Conservation (phyloP, 208 protist species). For the Leishmania gerbilli region DNA sequence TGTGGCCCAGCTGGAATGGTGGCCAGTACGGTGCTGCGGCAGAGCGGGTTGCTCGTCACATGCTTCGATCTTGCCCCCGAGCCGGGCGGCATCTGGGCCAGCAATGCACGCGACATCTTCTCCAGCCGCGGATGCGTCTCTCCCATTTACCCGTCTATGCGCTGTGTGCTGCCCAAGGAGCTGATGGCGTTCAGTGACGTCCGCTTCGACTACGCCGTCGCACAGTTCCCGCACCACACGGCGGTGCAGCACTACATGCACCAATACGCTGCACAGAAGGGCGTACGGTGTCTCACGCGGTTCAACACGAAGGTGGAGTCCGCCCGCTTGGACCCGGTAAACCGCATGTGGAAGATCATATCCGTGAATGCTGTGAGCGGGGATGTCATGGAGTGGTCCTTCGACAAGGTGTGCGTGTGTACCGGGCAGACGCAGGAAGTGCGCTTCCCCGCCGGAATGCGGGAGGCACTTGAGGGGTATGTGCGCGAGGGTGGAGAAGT, state of each 20-base stretch:
- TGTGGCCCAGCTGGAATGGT: slow-evolving; percentile 87
- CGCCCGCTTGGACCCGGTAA: slow-evolving; percentile 48
- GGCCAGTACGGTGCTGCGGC: slow-evolving; percentile 63
- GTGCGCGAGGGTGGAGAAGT: slow-evolving; percentile 64
- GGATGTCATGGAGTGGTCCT: slow-evolving; percentile 89
- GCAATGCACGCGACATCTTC: slow-evolving; percentile 69
- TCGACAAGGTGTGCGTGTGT: slow-evolving; percentile 86
- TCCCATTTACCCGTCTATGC: slow-evolving; percentile 83
- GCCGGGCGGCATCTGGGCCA: slow-evolving; percentile 82
- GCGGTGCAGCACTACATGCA: slow-evolving; percentile 80
- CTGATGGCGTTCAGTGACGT: slow-evolving; percentile 84
- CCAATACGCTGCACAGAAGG: slow-evolving; percentile 68
- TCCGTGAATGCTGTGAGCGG: slow-evolving; percentile 87
- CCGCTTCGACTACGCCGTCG: slow-evolving; percentile 79
- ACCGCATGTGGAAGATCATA: slow-evolving; percentile 73
- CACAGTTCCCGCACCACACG: slow-evolving; percentile 89
- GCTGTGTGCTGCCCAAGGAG: slow-evolving; percentile 86
- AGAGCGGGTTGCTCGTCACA: slow-evolving; percentile 82
- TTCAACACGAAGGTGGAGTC: slow-evolving; percentile 92
- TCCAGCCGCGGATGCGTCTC: slow-evolving; percentile 69
- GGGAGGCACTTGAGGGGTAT: slow-evolving; percentile 51
- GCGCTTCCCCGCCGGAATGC: slow-evolving; percentile 59
- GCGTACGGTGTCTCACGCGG: slow-evolving; percentile 66
- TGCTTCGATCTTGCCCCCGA: slow-evolving; percentile 76
- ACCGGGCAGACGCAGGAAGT: slow-evolving; percentile 85